A percentile compares a stretch with the other conserved stretches of the same genome.
phyloP scores from a whole-genome alignment of 768 basidiomycete species.

The Phanerochaete sordida region DNA sequence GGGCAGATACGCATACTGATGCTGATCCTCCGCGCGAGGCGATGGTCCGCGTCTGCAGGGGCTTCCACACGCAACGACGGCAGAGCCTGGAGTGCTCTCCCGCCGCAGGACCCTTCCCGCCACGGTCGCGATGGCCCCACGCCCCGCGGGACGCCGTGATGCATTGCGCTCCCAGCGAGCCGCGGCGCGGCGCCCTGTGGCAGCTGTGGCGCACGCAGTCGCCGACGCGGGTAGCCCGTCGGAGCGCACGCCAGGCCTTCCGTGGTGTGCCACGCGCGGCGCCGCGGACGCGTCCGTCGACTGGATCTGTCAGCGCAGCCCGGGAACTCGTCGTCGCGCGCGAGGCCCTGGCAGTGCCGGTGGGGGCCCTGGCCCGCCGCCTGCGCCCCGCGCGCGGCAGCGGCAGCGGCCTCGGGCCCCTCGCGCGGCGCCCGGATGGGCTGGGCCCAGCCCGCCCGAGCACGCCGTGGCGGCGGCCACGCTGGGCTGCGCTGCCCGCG shows the following conservation, averaged over 20 bases:
- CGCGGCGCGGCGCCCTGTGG: neutral
- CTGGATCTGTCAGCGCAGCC: neutral
- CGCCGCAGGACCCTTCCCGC: no score
- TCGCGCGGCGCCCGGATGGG: neutral
- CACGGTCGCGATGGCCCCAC: no score
- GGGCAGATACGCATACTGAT: neutral
- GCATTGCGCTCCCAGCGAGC: neutral
- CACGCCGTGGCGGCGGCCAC: neutral
- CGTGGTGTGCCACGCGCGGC: neutral
- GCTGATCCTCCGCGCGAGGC: neutral
- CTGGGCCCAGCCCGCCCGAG: neutral
- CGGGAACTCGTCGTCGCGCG: neutral
- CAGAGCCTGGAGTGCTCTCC: no score
- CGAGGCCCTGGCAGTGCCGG: neutral
- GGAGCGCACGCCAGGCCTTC: neutral
- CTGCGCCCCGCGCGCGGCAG: no score
- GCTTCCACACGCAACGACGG: neutral
- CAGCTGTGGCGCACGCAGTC: neutral
- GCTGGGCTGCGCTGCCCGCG: no score
- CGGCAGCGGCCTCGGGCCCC: no score
- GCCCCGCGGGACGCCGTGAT: neutral
- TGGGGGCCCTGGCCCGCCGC: no score
- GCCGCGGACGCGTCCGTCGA: no score
- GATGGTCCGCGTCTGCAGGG: neutral
- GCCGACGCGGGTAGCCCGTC: neutral